Conservation (phyloP, 805 yeast genomes). For the Pichia eremophila region DNA sequence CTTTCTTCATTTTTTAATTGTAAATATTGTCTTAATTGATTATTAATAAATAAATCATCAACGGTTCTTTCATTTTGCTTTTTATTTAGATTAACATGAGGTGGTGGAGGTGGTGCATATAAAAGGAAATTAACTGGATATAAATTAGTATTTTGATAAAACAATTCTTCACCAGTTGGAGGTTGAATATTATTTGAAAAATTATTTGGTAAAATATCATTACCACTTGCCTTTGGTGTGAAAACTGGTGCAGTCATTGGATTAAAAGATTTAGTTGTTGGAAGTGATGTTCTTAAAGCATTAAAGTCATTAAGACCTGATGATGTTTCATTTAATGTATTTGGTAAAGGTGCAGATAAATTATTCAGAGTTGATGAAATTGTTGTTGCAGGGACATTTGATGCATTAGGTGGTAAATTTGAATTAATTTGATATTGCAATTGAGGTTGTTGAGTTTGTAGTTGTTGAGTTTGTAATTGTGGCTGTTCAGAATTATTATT, state of each 20-base stretch:
- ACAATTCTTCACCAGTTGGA: conserved; percentile 17
- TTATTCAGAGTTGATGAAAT: neutral
- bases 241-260: conserved; percentile 26
- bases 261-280: conserved; percentile 14
- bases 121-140: conserved; percentile 72
- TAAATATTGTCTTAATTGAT: conserved; percentile 59
- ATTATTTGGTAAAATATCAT: conserved; percentile 31
- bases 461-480: too few relatives aligned
- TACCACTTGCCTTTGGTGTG: conserved; percentile 22
- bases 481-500: conserved; percentile 3
- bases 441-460: neutral
- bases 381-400: neutral
- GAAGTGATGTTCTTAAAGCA: neutral
- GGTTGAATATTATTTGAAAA: conserved; percentile 4
- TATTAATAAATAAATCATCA: conserved; percentile 62
- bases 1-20: conserved; percentile 74
- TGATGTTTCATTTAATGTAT: neutral
- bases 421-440: neutral
- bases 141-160: conserved; percentile 26
- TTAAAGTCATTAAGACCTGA: neutral
- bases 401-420: neutral
- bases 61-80: conserved; percentile 65
- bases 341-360: neutral
- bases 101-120: conserved; percentile 86
- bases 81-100: conserved; percentile 50